Evolutionary conservation across 2,329 filamentous ascomycete species (phyloP).

Genomic region (Penicillium sclerotigenum): DNA sequence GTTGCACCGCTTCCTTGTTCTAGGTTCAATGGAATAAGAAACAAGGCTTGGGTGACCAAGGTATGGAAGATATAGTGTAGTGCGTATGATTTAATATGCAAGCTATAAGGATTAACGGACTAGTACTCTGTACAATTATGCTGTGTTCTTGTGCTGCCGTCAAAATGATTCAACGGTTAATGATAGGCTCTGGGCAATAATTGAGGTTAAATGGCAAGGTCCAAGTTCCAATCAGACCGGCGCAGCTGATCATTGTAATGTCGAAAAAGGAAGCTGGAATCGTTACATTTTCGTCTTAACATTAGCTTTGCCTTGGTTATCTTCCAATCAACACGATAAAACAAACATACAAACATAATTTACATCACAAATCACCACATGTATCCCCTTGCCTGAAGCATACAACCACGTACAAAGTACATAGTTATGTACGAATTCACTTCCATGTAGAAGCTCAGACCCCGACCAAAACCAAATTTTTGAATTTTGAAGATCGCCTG

Average conservation of each 20-base stretch:
- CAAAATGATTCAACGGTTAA: neutral
- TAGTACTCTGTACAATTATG: neutral
- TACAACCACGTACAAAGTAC: conserved; percentile 16
- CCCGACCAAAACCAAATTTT: conserved; percentile 1
- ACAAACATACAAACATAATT: conserved; percentile 12
- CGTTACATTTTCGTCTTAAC: neutral
- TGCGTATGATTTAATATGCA: neutral
- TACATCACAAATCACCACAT: conserved; percentile 11
- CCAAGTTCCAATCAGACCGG: conserved; percentile 11
- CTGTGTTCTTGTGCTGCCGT: neutral
- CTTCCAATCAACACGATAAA: neutral
- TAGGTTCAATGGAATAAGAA: conserved; percentile 1
- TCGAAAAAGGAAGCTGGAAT: neutral
- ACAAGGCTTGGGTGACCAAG: neutral
- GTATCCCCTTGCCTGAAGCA: conserved; percentile 17
- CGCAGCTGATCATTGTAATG: neutral
- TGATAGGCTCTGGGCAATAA: neutral
- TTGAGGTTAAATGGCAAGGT: conserved; percentile 4
- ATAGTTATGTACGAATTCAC: neutral
- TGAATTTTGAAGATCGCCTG: conserved; percentile 9
- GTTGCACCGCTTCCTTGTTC: conserved; percentile 13
- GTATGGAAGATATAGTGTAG: neutral
- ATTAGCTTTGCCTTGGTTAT: neutral
- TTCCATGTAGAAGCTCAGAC: neutral
- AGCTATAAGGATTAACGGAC: neutral